A percentile compares a stretch with the other conserved stretches of the same genome.
These are phyloP conservation scores for Kluyveromyces starmeri DNA, from an alignment of 805 yeast genomes.

Conservation along the genomic window DNA sequence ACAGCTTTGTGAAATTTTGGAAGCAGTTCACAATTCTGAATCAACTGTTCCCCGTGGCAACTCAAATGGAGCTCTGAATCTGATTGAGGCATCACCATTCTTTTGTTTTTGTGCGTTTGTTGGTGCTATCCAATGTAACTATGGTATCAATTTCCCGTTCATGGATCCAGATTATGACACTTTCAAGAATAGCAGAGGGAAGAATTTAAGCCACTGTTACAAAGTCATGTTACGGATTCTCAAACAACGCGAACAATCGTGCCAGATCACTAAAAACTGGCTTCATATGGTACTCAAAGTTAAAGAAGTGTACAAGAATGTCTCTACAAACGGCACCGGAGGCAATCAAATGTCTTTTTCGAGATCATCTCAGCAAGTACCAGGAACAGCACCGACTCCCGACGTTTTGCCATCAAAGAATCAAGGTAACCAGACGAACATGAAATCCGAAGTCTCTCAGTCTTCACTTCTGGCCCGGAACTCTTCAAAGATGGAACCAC, in stretches of 20 bases:
- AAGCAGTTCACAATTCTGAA: slow-evolving; percentile 3
- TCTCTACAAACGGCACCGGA: slow-evolving; percentile 1
- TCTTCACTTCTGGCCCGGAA: not conserved
- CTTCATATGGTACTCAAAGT: slow-evolving; percentile 6
- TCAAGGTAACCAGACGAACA: not conserved
- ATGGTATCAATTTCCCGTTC: slow-evolving; percentile 9
- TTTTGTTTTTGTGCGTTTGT: slow-evolving; percentile 8
- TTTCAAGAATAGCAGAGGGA: slow-evolving; percentile 2
- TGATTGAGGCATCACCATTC: slow-evolving; percentile 6
- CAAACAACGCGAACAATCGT: slow-evolving; percentile 4
- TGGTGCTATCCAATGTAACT: slow-evolving; percentile 6
- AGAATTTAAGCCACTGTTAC: slow-evolving; percentile 3
- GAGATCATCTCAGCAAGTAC: too few relatives aligned
- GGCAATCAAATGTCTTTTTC: too few relatives aligned
- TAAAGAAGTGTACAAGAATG: slow-evolving; percentile 6
- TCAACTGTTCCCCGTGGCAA: too few relatives aligned
- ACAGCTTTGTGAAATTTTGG: slow-evolving; percentile 5
- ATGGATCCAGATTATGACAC: slow-evolving; percentile 9
- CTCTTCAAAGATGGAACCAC: not conserved
- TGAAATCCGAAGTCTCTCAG: not conserved
- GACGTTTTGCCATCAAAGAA: not conserved
- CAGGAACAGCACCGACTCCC: not conserved
- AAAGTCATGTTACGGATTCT: slow-evolving; percentile 1
- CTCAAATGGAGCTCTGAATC: not conserved
- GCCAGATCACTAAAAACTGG: slow-evolving; percentile 7